These are phyloP conservation scores for Panaeolus cyanescens DNA, from an alignment of 768 basidiomycete species.

Conservation along the genomic window DNA sequence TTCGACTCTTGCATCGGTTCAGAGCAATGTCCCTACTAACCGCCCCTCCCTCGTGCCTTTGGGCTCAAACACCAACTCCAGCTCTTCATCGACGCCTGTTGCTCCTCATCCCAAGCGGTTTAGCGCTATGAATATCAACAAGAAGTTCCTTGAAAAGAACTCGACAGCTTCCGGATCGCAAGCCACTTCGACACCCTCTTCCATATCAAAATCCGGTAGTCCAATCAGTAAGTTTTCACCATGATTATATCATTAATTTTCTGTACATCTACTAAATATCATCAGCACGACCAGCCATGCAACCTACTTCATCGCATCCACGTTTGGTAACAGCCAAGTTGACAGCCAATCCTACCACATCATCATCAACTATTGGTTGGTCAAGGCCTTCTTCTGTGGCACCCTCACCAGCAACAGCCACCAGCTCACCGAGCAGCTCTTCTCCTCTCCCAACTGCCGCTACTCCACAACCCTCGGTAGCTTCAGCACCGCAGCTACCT, in stretches of 20 bases:
- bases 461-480: slow-evolving; percentile 30
- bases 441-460: slow-evolving; percentile 40
- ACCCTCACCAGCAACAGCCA: slow-evolving; percentile 48
- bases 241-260: slow-evolving; percentile 4
- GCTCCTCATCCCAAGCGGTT: slow-evolving; percentile 79
- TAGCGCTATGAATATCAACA: slow-evolving; percentile 90
- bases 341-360: slow-evolving; percentile 62
- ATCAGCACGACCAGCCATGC: slow-evolving; percentile 59
- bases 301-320: slow-evolving; percentile 63
- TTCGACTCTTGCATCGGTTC: slow-evolving; percentile 20
- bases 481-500: slow-evolving; percentile 51
- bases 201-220: slow-evolving; percentile 50
- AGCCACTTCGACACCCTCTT: slow-evolving; percentile 43
- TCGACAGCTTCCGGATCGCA: slow-evolving; percentile 55
- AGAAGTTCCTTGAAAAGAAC: slow-evolving; percentile 94
- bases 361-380: slow-evolving; percentile 71
- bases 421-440: slow-evolving; percentile 46
- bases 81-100: slow-evolving; percentile 32
- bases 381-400: slow-evolving; percentile 77
- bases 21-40: slow-evolving; percentile 26
- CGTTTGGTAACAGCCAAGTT: slow-evolving; percentile 87
- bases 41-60: slow-evolving; percentile 51
- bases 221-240: slow-evolving; percentile 47
- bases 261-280: slow-evolving; percentile 14
- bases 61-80: slow-evolving; percentile 33